Evolutionary conservation across 805 yeast species (phyloP).

Genomic region (Candida argentea): DNA sequence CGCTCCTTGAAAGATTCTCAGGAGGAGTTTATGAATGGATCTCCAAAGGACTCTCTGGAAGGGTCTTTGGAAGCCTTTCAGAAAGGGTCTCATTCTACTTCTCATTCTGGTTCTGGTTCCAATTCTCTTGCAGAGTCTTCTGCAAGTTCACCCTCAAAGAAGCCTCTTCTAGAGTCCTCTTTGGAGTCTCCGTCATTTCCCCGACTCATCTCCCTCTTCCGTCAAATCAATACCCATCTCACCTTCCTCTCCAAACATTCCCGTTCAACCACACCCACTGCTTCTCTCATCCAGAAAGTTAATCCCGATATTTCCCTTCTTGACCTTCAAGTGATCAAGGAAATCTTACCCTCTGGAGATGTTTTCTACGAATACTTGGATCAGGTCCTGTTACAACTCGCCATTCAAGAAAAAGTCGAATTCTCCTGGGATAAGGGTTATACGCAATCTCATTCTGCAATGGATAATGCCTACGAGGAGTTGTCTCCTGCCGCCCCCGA

Average conservation of each 20-base stretch:
- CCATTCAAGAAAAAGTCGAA: conserved; percentile 34
- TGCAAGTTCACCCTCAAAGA: too few species aligned
- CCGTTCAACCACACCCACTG: conserved; percentile 21
- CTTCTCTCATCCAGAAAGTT: conserved; percentile 19
- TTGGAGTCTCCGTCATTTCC: conserved; percentile 4
- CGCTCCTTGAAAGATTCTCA: too few species aligned
- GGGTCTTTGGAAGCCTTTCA: too few species aligned
- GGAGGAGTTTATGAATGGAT: too few species aligned
- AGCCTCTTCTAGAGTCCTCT: too few species aligned
- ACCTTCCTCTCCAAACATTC: conserved; percentile 30
- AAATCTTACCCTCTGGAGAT: conserved; percentile 58
- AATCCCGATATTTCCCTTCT: conserved; percentile 22
- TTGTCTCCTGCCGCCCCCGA: conserved; percentile 24
- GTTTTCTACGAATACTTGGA: conserved; percentile 64
- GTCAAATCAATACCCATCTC: conserved; percentile 26
- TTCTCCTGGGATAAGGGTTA: conserved; percentile 27
- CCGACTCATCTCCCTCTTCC: conserved; percentile 9
- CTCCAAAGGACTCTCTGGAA: too few species aligned
- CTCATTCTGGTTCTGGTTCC: too few species aligned
- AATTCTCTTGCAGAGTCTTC: too few species aligned
- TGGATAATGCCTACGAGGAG: conserved; percentile 45
- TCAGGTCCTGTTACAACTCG: conserved; percentile 49
- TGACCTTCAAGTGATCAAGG: conserved; percentile 58
- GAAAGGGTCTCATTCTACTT: too few species aligned
- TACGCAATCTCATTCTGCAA: conserved; percentile 17